A percentile compares a stretch with the other conserved stretches of the same genome.
phyloP scores from a whole-genome alignment of 2,329 filamentous ascomycete species.

The Chaetomium olivaceum region DNA sequence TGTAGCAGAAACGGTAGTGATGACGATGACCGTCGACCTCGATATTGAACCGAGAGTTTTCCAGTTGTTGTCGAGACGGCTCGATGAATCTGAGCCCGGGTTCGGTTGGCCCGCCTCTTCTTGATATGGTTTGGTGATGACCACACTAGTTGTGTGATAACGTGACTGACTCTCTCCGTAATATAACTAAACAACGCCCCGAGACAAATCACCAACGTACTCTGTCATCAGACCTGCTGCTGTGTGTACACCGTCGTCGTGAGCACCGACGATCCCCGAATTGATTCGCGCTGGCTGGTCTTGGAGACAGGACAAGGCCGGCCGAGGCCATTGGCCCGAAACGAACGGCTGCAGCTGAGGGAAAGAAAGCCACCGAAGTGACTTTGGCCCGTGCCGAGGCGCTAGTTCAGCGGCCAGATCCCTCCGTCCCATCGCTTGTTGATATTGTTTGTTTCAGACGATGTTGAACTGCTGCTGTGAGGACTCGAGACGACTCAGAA shows the following conservation, averaged over 20 bases:
- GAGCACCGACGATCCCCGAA: background rate
- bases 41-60: background rate
- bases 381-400: background rate
- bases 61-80: background rate
- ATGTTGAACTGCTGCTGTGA: background rate
- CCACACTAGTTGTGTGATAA: background rate
- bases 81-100: background rate
- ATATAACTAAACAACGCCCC: background rate
- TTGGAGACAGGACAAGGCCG: background rate
- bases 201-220: background rate
- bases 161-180: background rate
- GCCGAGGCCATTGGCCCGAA: background rate
- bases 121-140: background rate
- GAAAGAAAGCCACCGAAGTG: background rate
- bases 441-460: background rate
- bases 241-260: background rate
- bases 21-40: background rate
- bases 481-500: background rate
- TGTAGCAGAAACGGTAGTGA: background rate
- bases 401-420: background rate
- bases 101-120: background rate
- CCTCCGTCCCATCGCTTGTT: background rate
- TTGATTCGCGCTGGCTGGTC: background rate
- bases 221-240: background rate
- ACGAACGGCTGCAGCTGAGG: background rate